Base-by-base conservation (phyloP, 75 land plant genomes). In the Picea sitchensis region DNA sequence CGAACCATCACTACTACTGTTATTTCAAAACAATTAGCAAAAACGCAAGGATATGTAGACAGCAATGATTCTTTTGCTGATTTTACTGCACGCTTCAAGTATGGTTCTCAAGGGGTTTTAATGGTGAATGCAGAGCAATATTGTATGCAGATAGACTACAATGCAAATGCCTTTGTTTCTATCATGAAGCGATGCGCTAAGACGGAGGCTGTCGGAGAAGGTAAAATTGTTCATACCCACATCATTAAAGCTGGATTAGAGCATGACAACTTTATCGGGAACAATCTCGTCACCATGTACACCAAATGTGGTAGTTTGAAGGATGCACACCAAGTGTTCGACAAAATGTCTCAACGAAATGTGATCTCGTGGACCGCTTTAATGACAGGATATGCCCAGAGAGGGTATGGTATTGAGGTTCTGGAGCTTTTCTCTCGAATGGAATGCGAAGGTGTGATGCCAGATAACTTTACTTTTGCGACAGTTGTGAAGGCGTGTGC, bases 191-290 rank as follows among this genome's bases (percentile, higher is more conserved):
- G 8, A 75, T 75, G 68, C 2, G 67, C 63, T n/a, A 75, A 75
- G 32, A 23, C 11, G 30, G 67, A 59, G 20, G 71, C 71, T 61
- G 7, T 75, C 57, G 71, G 69, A 15, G 31, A 59, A 23, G 68
- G 77, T 61, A 75, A 61, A 38, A 14, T n/a, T 14, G 77, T 38
- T 14, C 77, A 75, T 60, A n/a, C 77, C 2, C 71, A 75, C 77
- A 75, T 60, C 18, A 59, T 75, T 1, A 47, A 75, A 51, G 56
- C 57, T 47, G 63, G 57, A 59, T 75, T 75, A 15, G n/a, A 75
- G 8, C 77, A 75, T 20, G 72, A 75, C 15, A 30, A 32, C 7
- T 47, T 59, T 34, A 30, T 75, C 17, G 75, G 23, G 0, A 76
- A 76, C 23, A 31, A 56, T 17, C 77, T 76, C 8, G 17, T 65